Percentiles rank a stretch among this genome's conserved stretches.
Conservation (phyloP, 2,329 filamentous ascomycete species). For the Diplodia mutila region DNA sequence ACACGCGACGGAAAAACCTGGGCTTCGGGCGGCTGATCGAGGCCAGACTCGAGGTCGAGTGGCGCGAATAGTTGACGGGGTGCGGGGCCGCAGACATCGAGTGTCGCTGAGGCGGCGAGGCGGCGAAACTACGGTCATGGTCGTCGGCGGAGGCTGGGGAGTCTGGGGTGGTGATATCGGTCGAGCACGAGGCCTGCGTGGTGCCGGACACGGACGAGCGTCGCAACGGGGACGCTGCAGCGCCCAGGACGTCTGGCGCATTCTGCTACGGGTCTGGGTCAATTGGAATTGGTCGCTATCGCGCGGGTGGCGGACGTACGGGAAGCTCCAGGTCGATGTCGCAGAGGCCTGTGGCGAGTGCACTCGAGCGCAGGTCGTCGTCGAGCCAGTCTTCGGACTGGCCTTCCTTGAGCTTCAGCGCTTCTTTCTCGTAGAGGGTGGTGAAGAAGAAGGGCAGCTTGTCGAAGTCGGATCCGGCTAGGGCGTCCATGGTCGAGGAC, state of each 20-base stretch:
- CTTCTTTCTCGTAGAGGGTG: slow-evolving; percentile 24
- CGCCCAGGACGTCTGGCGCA: slow-evolving; percentile 2
- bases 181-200: slow-evolving; percentile 25
- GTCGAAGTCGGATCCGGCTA: slow-evolving; percentile 19
- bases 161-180: slow-evolving; percentile 22
- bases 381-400: slow-evolving; percentile 25
- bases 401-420: slow-evolving; percentile 26
- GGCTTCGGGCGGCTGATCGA: slow-evolving; percentile 18
- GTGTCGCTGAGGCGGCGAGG: background rate
- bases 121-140: slow-evolving; percentile 7
- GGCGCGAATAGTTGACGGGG: slow-evolving; percentile 1
- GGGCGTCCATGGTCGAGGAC: slow-evolving; percentile 24
- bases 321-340: slow-evolving; percentile 16
- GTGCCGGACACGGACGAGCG: slow-evolving; percentile 24
- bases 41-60: slow-evolving; percentile 11
- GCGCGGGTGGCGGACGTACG: slow-evolving; percentile 5
- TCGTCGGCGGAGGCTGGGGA: slow-evolving; percentile 20
- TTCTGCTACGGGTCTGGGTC: slow-evolving; percentile 13
- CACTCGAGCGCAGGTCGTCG: slow-evolving; percentile 12
- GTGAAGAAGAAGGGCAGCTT: slow-evolving; percentile 22
- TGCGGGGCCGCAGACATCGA: slow-evolving; percentile 13
- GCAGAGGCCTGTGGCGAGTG: slow-evolving; percentile 17
- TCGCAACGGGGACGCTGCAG: slow-evolving; percentile 7
- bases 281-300: background rate
- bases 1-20: slow-evolving; percentile 18